Conservation (phyloP, 2,329 filamentous ascomycete species). For the Arthrinium phaeospermum region DNA sequence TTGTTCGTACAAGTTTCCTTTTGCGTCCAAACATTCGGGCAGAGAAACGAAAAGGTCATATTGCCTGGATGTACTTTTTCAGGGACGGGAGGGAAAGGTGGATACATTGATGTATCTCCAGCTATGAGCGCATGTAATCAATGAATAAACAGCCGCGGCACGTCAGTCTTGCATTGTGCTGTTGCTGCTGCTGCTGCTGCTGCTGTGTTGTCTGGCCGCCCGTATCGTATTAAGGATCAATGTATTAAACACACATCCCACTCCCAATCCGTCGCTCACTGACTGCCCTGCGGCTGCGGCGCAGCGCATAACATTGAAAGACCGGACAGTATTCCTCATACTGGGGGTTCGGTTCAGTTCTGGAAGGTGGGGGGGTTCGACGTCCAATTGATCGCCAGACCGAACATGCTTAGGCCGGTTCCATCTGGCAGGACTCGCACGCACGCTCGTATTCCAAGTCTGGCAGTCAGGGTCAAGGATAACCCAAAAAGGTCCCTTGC, state of each 20-base stretch:
- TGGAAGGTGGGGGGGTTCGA: constrained; percentile 4
- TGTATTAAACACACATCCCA: neutral
- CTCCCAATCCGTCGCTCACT: neutral
- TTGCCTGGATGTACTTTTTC: neutral
- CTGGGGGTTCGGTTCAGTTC: constrained; percentile 7
- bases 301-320: constrained; percentile 11
- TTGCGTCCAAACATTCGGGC: neutral
- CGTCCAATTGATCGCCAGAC: constrained; percentile 14
- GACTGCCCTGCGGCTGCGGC: constrained; percentile 2
- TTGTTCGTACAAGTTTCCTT: neutral
- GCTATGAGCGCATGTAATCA: neutral
- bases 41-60: neutral
- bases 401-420: constrained; percentile 15
- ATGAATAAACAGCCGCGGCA: neutral
- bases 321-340: neutral
- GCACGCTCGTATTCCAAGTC: constrained; percentile 5
- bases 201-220: neutral
- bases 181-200: neutral
- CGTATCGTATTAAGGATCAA: constrained; percentile 10
- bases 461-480: constrained; percentile 17
- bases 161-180: neutral
- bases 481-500: constrained; percentile 5
- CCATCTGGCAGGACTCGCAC: constrained; percentile 8
- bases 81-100: neutral
- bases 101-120: neutral